These are phyloP conservation scores for Hemisphaericaspora lyxosophila DNA, from an alignment of 1,139 yeast genomes.

Conservation along the genomic window DNA sequence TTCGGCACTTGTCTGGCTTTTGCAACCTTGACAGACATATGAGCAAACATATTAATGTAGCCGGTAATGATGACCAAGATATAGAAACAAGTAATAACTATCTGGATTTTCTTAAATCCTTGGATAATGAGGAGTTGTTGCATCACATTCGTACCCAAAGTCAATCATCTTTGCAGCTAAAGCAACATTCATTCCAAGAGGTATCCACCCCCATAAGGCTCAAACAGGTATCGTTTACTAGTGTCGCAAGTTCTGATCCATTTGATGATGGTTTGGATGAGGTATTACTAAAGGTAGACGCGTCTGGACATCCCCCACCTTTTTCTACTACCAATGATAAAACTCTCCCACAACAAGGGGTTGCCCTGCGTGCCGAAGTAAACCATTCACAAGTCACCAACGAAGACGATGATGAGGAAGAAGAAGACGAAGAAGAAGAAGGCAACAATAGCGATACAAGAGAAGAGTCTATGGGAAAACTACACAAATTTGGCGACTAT, in stretches of 20 bases:
- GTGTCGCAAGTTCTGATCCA: constrained; percentile 37
- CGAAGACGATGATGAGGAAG: constrained; percentile 7
- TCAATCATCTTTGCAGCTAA: constrained; percentile 7
- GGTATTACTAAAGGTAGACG: constrained; percentile 11
- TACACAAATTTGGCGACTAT: constrained; percentile 67
- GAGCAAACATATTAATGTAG: constrained; percentile 3
- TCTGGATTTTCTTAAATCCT: constrained; percentile 28
- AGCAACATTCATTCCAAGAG: constrained; percentile 10
- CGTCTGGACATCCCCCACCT: background rate
- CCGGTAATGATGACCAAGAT: background rate
- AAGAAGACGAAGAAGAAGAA: constrained; percentile 6
- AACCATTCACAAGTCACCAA: background rate
- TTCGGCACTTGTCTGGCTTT: too few species aligned
- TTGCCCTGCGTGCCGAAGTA: too few species aligned
- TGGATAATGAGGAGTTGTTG: constrained; percentile 35
- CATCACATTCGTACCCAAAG: constrained; percentile 18
- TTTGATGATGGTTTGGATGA: constrained; percentile 44
- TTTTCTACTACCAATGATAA: background rate
- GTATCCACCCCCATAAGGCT: constrained; percentile 14
- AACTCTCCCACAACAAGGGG: background rate
- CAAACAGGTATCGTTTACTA: constrained; percentile 14
- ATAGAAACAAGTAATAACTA: constrained; percentile 13
- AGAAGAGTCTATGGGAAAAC: constrained; percentile 32
- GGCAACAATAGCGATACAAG: too few species aligned
- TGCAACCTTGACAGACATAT: too few species aligned